Base-by-base conservation (phyloP, 306 rosid species). In the Herpetospermum pedunculosum region DNA sequence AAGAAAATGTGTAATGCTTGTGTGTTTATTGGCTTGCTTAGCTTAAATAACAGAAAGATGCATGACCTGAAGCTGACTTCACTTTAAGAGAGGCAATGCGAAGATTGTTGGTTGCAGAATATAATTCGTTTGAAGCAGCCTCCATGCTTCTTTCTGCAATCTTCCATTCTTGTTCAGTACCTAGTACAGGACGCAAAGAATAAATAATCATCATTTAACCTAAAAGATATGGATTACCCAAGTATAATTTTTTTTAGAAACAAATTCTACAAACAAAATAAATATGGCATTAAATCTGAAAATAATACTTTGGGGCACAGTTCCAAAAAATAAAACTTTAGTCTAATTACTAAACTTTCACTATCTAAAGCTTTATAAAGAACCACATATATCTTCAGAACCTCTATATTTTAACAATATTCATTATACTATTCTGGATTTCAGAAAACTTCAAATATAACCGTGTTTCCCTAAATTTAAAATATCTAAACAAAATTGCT, bases 101-200 rank as follows among this genome's bases (percentile, higher is more conserved):
- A 67, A 90, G 97, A 81, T 86, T 95, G 57, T 84, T 92, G 53
- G 86, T 80, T 55, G 97, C 90, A 77, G 88, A 76, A 73, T 88
- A 85, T 79, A 92, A 86, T 75, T 85, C 90, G 70, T 58, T 90
- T 74, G 97, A 88, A 79, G 96, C 96, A 84, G 89, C 91, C 80
- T 92, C 97, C 85, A 92, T 84, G 80, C 90, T 81, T 82, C 89
- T 74, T 74, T 92, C 92, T 72, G 93, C 96, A 82, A 83, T 87
- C 87, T 90, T 92, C 98, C 97, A 90, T 81, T 92, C 98, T 77
- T 92, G 97, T 81, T 92, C 98, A 75, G 88, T 77, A 83, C 97
- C 98, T 92, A 78, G 78, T 40, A 82, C 46, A 83, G 57, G 57
- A 21, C 81, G 81, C 63, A 87, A 76, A 34, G 15, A 50, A n/a